A percentile compares a stretch with the other conserved stretches of the same genome.
Evolutionary conservation across 2,329 filamentous ascomycete genomes (phyloP).

Genomic region (Penicillium polonicum): DNA sequence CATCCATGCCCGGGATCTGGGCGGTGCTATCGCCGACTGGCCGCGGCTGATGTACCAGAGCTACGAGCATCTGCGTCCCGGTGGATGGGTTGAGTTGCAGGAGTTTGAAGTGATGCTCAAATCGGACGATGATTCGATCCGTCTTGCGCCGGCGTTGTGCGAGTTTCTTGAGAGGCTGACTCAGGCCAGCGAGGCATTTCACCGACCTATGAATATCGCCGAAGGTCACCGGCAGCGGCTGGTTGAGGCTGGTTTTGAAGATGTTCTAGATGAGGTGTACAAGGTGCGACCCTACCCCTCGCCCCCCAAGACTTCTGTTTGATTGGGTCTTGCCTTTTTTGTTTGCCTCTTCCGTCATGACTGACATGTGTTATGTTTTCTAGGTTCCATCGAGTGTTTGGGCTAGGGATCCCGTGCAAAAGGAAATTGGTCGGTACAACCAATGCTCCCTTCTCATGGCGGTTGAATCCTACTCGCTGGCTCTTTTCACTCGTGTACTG

Average conservation of each 20-base stretch:
- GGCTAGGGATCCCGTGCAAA: slow-evolving; percentile 49
- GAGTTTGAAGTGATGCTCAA: slow-evolving; percentile 31
- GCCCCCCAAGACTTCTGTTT: not conserved
- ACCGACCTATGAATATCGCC: slow-evolving; percentile 37
- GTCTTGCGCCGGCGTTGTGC: slow-evolving; percentile 26
- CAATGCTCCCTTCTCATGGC: slow-evolving; percentile 33
- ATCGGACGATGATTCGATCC: slow-evolving; percentile 32
- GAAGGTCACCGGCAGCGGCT: slow-evolving; percentile 45
- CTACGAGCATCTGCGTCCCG: slow-evolving; percentile 43
- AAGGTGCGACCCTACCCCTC: slow-evolving; percentile 30
- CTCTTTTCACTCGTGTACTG: slow-evolving; percentile 33
- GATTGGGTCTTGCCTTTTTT: not conserved
- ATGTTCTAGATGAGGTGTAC: slow-evolving; percentile 50
- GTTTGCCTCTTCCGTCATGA: not conserved
- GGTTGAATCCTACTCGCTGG: slow-evolving; percentile 33
- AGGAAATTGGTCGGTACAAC: slow-evolving; percentile 41
- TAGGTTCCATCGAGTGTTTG: slow-evolving; percentile 51
- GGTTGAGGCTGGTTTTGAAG: slow-evolving; percentile 53
- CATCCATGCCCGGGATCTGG: slow-evolving; percentile 36
- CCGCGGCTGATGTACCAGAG: slow-evolving; percentile 25
- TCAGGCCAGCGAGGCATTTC: slow-evolving; percentile 33
- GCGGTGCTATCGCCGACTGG: slow-evolving; percentile 34
- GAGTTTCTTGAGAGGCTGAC: slow-evolving; percentile 30
- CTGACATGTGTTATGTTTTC: not conserved
- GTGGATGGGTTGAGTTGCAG: slow-evolving; percentile 53